Evolutionary conservation across 163 green algal species (phyloP), one percentile per base, ranked within the genome.

Genomic region (Trebouxia gelatinosa): DNA sequence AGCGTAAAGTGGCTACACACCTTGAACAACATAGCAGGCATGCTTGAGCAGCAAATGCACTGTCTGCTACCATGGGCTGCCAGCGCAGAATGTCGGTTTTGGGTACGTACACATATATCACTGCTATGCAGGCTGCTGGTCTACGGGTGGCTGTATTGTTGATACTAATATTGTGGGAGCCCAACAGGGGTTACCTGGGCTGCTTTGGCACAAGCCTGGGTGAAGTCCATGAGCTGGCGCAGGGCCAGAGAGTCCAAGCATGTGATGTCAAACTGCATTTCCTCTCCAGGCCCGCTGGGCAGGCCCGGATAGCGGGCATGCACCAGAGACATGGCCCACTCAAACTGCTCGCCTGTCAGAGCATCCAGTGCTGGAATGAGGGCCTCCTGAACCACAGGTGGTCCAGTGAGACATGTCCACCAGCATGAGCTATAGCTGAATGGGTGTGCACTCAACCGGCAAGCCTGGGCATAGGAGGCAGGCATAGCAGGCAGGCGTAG

Each of bases 161-260:
- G 43, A 54, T 54, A 23, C 43, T 54, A 9, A 54, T 23, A 54
- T 54, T 9, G 43, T 54, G 43, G 13, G 11, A 23, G 9, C 51
- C 21, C 9, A 21, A 62, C 21, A 21, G 5, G 31, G 3, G 51
- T 28, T 5, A 72, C 64, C 68, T 76, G 61, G 43, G 68, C 68
- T 40, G 43, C 40, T 40, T 11, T 39, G 9, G 43, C 40, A 40
- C 68, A 76, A 43, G 68, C 68, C 7, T 59, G 29, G 5, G 46
- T 61, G 46, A 76, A 38, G 68, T 76, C 68, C 68, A 85, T 79
- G 74, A 90, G 79, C 82, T 91, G 87, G 21, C 87, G 74, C 70
- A 91, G 83, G 32, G 80, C 87, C 5, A 91, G 85, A 6, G 87
- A 81, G 62, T 90, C 85, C 48, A 90, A 79, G 0, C 61, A 71